Conservation (phyloP, 129 eudicot genomes). For the carrot (Daucus carota) region DH1_v3.0 NC_030387.2:32443001-32443500, state of each 20-base stretch:
- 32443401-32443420: no score
- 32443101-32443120: not conserved
- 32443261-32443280: not conserved
- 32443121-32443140: conserved; percentile 78
- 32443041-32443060: no score
- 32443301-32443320: not conserved
- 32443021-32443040: no score
- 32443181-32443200: not conserved
- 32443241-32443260: not conserved
- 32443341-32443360: no score
- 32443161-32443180: conserved; percentile 1
- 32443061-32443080: not conserved
- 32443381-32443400: no score
- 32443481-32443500: no score
- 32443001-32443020: no score
- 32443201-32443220: not conserved
- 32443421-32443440: no score
- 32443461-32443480: no score
- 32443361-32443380: no score
- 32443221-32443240: not conserved
- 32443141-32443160: conserved; percentile 32
- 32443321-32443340: no score
- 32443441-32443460: no score
- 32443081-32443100: not conserved
- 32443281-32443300: not conserved